Evolutionary conservation across 768 basidiomycete genomes (phyloP).

Genomic region (Artomyces pyxidatus): DNA sequence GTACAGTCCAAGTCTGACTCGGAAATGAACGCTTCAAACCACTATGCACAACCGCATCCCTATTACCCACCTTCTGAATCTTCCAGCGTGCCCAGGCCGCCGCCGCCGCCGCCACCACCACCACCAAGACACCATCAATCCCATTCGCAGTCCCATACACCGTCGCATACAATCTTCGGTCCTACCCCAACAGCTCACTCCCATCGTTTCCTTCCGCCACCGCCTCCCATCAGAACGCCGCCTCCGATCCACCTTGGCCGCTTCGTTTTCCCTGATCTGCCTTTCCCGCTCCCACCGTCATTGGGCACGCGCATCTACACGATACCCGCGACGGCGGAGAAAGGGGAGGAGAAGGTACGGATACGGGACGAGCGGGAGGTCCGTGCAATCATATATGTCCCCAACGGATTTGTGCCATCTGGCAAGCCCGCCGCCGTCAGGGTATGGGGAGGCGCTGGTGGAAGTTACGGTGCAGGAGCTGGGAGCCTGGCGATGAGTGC

Average conservation of each 20-base stretch:
- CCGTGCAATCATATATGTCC: slow-evolving; percentile 48
- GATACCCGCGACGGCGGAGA: not conserved
- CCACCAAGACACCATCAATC: too few species aligned
- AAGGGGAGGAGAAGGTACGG: not conserved
- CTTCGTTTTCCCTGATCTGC: slow-evolving; percentile 47
- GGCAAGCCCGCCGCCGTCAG: slow-evolving; percentile 44
- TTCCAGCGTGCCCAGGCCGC: too few species aligned
- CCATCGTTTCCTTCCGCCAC: slow-evolving; percentile 6
- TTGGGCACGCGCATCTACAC: too few species aligned
- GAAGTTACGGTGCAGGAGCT: too few species aligned
- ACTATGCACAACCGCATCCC: slow-evolving; percentile 1
- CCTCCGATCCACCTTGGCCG: slow-evolving; percentile 39
- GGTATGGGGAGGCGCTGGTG: slow-evolving; percentile 49
- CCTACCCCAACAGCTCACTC: not conserved
- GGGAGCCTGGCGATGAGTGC: too few species aligned
- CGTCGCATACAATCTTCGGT: not conserved
- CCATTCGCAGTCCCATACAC: not conserved
- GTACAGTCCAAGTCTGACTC: slow-evolving; percentile 5
- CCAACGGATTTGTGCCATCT: slow-evolving; percentile 48
- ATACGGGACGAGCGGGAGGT: slow-evolving; percentile 12
- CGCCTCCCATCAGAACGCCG: slow-evolving; percentile 10
- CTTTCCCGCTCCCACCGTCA: slow-evolving; percentile 44
- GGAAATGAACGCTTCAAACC: not conserved
- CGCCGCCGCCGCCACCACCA: too few species aligned
- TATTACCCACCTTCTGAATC: not conserved